These are phyloP conservation scores for Erysimum cheiri DNA, from an alignment of 441 rosid species.

Conservation along the genomic window DNA sequence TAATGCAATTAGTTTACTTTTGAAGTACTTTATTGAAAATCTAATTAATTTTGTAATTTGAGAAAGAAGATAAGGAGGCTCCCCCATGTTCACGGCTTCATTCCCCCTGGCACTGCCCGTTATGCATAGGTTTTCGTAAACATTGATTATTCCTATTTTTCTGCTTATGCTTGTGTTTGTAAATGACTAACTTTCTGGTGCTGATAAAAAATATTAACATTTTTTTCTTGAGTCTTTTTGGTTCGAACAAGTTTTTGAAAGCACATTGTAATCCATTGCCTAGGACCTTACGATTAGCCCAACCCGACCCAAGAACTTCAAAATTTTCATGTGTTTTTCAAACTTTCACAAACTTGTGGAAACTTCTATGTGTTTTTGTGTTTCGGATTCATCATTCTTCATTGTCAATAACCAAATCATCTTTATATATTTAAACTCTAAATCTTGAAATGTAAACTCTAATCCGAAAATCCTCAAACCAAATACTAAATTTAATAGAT, in stretches of 20 bases:
- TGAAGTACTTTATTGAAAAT: neutral
- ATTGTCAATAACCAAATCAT: neutral
- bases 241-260: neutral
- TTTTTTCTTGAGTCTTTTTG: neutral
- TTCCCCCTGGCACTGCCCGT: conserved; percentile 32
- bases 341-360: too few species aligned
- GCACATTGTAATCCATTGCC: neutral
- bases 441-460: neutral
- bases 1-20: neutral
- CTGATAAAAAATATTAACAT: too few species aligned
- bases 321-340: neutral
- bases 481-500: too few species aligned
- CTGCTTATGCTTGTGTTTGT: conserved; percentile 5
- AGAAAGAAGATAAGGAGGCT: conserved; percentile 33
- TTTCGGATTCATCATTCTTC: neutral
- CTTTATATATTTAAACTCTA: neutral
- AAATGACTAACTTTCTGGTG: neutral
- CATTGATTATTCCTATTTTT: conserved; percentile 34
- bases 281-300: neutral
- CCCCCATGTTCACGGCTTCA: conserved; percentile 44
- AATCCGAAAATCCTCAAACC: neutral
- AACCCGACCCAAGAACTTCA: neutral
- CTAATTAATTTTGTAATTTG: too few species aligned
- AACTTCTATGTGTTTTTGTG: too few species aligned
- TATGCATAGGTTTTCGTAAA: conserved; percentile 41